These are phyloP conservation scores for Arthrobotrys sinensis DNA, from an alignment of 2,329 filamentous ascomycete species.

Conservation along the genomic window DNA sequence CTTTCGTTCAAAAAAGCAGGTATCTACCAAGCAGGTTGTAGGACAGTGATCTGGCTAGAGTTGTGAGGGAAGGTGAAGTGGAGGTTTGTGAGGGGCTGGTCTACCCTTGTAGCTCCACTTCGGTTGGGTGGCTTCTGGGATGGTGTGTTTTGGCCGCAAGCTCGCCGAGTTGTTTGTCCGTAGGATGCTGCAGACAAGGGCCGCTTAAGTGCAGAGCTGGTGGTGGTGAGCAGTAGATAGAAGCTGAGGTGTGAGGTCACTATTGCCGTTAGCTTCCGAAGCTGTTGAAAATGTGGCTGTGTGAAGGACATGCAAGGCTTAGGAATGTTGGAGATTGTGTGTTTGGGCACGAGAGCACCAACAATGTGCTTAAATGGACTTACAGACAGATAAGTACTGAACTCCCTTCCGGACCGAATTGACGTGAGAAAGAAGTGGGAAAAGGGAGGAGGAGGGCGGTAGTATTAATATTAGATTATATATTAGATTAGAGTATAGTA, in stretches of 20 bases:
- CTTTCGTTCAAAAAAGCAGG: constrained; percentile 3
- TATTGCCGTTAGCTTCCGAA: constrained; percentile 55
- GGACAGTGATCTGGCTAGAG: constrained; percentile 44
- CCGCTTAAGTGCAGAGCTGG: constrained; percentile 31
- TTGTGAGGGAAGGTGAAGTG: constrained; percentile 49
- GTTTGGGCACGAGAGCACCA: neutral
- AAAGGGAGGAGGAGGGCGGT: neutral
- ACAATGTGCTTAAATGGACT: constrained; percentile 43
- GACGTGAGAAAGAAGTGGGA: neutral
- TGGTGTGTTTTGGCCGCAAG: constrained; percentile 44
- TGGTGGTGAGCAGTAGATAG: constrained; percentile 14
- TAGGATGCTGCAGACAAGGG: constrained; percentile 49
- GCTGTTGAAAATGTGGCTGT: constrained; percentile 20
- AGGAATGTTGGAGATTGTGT: constrained; percentile 21
- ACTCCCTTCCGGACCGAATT: neutral
- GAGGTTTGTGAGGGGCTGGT: constrained; percentile 53
- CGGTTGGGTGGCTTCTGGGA: constrained; percentile 20
- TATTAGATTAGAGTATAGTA: constrained; percentile 28
- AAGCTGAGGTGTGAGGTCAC: constrained; percentile 36
- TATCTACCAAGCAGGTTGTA: constrained; percentile 28
- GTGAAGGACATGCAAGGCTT: neutral
- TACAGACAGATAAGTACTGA: constrained; percentile 4
- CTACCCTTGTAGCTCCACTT: constrained; percentile 54
- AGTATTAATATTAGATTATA: constrained; percentile 25
- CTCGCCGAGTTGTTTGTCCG: constrained; percentile 36